Conservation (phyloP, 768 basidiomycete species). For the Suillus weaverae region DNA sequence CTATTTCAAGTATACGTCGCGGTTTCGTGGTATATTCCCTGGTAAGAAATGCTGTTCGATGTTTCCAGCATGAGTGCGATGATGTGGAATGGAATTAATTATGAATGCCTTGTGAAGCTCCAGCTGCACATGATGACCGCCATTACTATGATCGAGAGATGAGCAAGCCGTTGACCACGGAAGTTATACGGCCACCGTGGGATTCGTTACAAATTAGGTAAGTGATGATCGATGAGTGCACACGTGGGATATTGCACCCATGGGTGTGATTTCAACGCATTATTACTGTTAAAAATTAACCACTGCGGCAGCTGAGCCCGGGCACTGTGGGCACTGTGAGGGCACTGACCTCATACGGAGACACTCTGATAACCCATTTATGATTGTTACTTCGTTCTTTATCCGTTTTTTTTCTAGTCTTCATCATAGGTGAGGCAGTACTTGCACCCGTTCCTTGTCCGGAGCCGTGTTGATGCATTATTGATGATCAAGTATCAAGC, state of each 20-base stretch:
- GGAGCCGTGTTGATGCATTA: slow-evolving; percentile 2
- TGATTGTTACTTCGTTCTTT: slow-evolving; percentile 13
- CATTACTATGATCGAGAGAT: neutral
- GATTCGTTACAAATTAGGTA: neutral
- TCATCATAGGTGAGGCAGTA: slow-evolving; percentile 6
- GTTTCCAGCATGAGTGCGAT: neutral
- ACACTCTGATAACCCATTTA: slow-evolving; percentile 6
- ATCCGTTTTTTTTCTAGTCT: slow-evolving; percentile 10
- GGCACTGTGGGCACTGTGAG: slow-evolving; percentile 22
- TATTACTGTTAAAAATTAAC: slow-evolving; percentile 3
- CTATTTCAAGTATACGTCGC: neutral
- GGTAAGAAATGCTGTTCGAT: neutral
- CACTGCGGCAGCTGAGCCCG: neutral
- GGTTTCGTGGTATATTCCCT: neutral
- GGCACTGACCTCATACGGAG: slow-evolving; percentile 4
- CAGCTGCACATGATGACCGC: neutral
- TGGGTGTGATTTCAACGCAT: slow-evolving; percentile 5
- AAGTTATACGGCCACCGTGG: neutral
- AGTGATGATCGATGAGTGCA: neutral
- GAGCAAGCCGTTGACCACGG: too few species aligned
- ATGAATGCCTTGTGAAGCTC: neutral
- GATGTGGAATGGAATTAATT: neutral
- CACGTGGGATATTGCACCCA: neutral
- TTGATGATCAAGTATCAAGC: neutral
- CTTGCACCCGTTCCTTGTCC: slow-evolving; percentile 6